Evolutionary conservation across 2,329 filamentous ascomycete species (phyloP).

Genomic region (Aspergillus fructus): DNA sequence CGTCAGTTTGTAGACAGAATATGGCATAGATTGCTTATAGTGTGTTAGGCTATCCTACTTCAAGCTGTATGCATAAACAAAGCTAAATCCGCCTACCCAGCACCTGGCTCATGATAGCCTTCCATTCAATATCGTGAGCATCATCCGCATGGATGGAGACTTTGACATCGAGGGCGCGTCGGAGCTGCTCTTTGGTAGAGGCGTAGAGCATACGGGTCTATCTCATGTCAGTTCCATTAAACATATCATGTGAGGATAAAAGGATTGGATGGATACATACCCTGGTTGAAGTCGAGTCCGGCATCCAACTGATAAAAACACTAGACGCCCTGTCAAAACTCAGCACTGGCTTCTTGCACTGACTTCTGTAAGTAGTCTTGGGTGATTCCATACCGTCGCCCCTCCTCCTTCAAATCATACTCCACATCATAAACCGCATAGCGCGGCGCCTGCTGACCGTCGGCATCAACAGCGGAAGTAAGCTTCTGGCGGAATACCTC

Average conservation of each 20-base stretch:
- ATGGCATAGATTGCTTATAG: no score
- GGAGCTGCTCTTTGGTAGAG: conserved; percentile 15
- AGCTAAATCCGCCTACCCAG: neutral
- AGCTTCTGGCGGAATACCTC: conserved; percentile 14
- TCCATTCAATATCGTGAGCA: conserved; percentile 12
- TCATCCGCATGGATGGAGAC: conserved; percentile 14
- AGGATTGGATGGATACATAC: neutral
- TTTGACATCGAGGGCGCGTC: conserved; percentile 13
- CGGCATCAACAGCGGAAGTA: neutral
- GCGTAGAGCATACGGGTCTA: conserved; percentile 16
- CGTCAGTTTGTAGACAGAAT: no score
- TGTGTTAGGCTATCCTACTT: no score
- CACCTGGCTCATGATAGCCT: conserved; percentile 1
- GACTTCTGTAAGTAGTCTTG: no score
- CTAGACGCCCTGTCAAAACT: no score
- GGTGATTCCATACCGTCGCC: no score
- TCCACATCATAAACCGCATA: no score
- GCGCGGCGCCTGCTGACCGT: neutral
- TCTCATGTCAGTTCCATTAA: neutral
- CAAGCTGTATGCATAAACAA: no score
- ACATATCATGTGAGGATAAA: neutral
- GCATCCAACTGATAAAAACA: no score
- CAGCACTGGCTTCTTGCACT: no score
- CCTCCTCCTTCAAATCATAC: no score
- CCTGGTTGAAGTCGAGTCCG: no score